Evolutionary conservation across 2,329 filamentous ascomycete genomes (phyloP), one percentile per base, ranked within the genome.

Genomic region (Pestalotiopsis sp.): DNA sequence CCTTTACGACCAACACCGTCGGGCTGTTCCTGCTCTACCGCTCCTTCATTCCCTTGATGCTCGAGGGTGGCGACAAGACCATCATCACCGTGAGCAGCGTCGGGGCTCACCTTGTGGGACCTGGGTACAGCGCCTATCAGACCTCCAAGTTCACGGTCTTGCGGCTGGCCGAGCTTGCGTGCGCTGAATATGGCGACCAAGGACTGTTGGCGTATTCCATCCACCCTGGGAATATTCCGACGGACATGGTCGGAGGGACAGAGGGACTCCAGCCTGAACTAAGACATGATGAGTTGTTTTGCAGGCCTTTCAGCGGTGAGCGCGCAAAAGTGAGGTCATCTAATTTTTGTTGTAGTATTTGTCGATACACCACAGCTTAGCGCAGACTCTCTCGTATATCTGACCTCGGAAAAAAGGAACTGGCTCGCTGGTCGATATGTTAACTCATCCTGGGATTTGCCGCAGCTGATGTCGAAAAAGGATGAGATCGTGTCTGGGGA

Each of bases 1-100:
- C 80, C 0, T 83, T 80, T 74, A 80, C 84, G 61, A 78, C 86
- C 56, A 89, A 88, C 72, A 59, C 87, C 13, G 79, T 80, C 20
- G 87, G 86, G 0, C 74, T 80, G 0, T 87, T 84, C 71, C 76
- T 86, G 2, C 73, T 84, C 12, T 76, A 80, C 4, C 80, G 82
- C n/a, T 78, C 81, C 0, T 84, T 87, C 57, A 71, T 87, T 7
- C 84, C 84, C 1, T 72, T 85, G 27, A 73, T 79, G 71, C 73
- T 78, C 11, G 69, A 72, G 45, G 70, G 70, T 1, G 73, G 74
- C 11, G 66, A 67, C 45, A 81, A 80, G 71, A 81, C 80, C 0
- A 79, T 87, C 49, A 72, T 86, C 39, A 83, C 82, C 60, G 76
- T 85, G 25, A 75, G 73, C 52, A 83, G 81, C 64, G 78, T 83